These are phyloP conservation scores for Mycosphaerelloides madeirae DNA, from an alignment of 2,329 filamentous ascomycete species.

Conservation along the genomic window DNA sequence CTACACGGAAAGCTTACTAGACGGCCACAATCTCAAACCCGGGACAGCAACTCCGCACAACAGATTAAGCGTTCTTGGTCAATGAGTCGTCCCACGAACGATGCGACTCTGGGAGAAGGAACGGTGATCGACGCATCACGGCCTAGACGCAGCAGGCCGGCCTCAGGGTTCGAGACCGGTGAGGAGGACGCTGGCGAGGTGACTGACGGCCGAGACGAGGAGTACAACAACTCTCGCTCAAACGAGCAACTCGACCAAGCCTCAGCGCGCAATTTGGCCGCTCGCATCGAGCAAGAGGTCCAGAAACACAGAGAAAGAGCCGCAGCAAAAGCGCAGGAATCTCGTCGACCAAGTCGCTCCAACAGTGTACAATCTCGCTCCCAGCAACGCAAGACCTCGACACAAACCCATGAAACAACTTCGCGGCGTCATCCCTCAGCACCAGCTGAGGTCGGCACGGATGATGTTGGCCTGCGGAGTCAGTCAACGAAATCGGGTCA, in stretches of 20 bases:
- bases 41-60: conserved; percentile 19
- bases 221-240: not conserved
- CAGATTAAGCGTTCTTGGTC: not conserved
- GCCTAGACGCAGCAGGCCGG: not conserved
- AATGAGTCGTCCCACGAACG: no score
- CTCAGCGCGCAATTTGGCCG: conserved; percentile 19
- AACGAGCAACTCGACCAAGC: conserved; percentile 17
- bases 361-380: conserved; percentile 17
- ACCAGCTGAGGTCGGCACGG: conserved; percentile 13
- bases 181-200: not conserved
- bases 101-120: not conserved
- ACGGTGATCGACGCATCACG: not conserved
- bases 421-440: conserved; percentile 15
- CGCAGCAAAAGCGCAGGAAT: conserved; percentile 3
- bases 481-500: not conserved
- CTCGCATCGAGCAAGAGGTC: conserved; percentile 28
- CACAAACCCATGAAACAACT: not conserved
- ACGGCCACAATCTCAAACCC: no score
- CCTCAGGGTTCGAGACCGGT: not conserved
- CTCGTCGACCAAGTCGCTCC: not conserved
- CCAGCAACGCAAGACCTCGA: conserved; percentile 7
- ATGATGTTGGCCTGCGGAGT: no score
- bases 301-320: conserved; percentile 21
- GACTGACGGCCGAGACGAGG: not conserved
- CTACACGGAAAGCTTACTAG: conserved; percentile 35